These are phyloP conservation scores for Stellera chamaejasme DNA, from an alignment of 345 rosid genomes.

Conservation along the genomic window DNA sequence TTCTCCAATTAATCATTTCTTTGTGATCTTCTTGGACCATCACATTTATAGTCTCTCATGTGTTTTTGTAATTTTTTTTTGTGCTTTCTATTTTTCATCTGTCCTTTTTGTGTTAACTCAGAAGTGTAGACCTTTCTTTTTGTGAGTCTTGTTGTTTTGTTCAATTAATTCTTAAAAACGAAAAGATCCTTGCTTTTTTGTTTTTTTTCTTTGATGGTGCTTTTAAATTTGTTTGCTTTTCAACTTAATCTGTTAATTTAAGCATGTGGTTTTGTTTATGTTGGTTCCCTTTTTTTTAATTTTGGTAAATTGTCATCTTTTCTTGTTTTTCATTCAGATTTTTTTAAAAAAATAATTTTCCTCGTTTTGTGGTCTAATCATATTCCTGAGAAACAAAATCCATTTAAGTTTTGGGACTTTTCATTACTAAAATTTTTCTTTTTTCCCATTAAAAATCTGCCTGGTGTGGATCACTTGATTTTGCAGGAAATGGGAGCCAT, in stretches of 20 bases:
- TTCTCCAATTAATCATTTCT: not conserved
- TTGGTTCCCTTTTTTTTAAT: no score
- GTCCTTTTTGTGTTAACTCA: no score
- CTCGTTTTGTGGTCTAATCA: slow-evolving; percentile 6
- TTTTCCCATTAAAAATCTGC: not conserved
- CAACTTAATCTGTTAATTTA: no score
- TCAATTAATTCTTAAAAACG: no score
- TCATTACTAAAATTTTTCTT: not conserved
- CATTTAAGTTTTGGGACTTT: no score
- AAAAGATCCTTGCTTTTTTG: no score
- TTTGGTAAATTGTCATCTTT: not conserved
- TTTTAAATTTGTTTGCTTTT: no score
- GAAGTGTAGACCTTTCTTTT: not conserved
- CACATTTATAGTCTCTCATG: not conserved
- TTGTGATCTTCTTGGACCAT: not conserved
- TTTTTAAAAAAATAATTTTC: no score
- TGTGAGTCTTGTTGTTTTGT: not conserved
- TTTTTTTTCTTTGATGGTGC: no score
- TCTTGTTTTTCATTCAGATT: not conserved
- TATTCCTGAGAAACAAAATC: not conserved
- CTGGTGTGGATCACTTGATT: not conserved
- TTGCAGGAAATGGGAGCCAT: slow-evolving; percentile 35
- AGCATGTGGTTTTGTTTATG: no score
- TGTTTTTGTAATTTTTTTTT: not conserved
- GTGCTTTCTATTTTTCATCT: not conserved